Conservation (phyloP, 1,284 basidiomycete genomes). For the Cutaneotrichosporon sp. region DNA sequence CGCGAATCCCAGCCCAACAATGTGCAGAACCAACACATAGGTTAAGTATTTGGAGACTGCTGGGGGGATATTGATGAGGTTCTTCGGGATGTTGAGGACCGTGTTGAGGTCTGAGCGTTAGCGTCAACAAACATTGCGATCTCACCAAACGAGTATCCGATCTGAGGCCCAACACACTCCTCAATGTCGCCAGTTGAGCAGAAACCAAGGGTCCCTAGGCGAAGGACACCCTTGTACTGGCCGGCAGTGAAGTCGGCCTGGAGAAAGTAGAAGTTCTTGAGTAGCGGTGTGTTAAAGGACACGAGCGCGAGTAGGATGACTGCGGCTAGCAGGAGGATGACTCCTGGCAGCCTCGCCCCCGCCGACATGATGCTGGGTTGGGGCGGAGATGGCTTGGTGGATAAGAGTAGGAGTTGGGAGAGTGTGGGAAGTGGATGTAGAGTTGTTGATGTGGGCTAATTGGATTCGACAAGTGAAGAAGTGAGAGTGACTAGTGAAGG, state of each 20-base stretch:
- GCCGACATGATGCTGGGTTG: constrained; percentile 35
- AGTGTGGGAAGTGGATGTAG: not conserved
- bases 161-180: constrained; percentile 70
- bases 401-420: not conserved
- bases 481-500: not conserved
- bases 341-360: constrained; percentile 77
- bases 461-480: not conserved
- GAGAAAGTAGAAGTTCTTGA: constrained; percentile 82
- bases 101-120: constrained; percentile 67
- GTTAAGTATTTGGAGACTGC: constrained; percentile 78
- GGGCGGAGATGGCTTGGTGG: not conserved
- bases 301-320: constrained; percentile 74
- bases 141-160: constrained; percentile 81
- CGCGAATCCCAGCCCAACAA: constrained; percentile 71
- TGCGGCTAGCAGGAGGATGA: constrained; percentile 71
- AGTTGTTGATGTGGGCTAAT: not conserved
- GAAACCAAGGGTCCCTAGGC: constrained; percentile 81
- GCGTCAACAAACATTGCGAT: constrained; percentile 1
- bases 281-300: constrained; percentile 77
- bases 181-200: constrained; percentile 59
- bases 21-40: constrained; percentile 81
- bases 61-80: constrained; percentile 64
- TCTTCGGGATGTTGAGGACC: constrained; percentile 64
- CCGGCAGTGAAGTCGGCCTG: constrained; percentile 63
- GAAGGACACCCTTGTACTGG: constrained; percentile 63